These are phyloP conservation scores for Escallonia rubra DNA, from an alignment of 129 eudicot species.

Conservation along the genomic window DNA sequence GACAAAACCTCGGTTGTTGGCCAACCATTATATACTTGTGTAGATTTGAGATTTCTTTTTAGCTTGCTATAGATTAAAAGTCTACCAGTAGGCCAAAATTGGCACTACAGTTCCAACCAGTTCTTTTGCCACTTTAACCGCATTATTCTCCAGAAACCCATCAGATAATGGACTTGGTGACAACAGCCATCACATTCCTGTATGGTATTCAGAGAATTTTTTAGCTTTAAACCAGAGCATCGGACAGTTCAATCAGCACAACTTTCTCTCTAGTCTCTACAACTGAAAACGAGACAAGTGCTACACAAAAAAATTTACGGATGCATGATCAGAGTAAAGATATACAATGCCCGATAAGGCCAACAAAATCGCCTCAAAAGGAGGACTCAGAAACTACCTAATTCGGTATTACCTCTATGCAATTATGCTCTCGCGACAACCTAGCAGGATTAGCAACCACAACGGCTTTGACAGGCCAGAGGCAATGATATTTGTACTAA, in stretches of 20 bases:
- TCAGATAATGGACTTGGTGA: too few relatives aligned
- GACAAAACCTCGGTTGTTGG: too few relatives aligned
- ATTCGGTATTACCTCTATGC: conserved; percentile 10
- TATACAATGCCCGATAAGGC: conserved; percentile 44
- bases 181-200: neutral
- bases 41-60: too few relatives aligned
- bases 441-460: neutral
- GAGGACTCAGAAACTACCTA: conserved; percentile 12
- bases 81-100: too few relatives aligned
- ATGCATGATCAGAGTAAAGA: conserved; percentile 10
- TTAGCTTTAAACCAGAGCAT: neutral
- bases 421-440: neutral
- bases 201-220: neutral
- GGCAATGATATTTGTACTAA: too few relatives aligned
- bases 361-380: conserved; percentile 39
- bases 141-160: too few relatives aligned
- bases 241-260: neutral
- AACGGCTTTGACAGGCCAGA: neutral
- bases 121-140: too few relatives aligned
- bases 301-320: conserved; percentile 14
- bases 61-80: too few relatives aligned
- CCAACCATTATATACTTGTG: too few relatives aligned
- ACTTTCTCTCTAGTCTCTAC: neutral
- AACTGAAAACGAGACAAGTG: conserved; percentile 6
- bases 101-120: too few relatives aligned